Base-by-base conservation (phyloP, 2,329 filamentous ascomycete species). In the Colletotrichum lini region DNA sequence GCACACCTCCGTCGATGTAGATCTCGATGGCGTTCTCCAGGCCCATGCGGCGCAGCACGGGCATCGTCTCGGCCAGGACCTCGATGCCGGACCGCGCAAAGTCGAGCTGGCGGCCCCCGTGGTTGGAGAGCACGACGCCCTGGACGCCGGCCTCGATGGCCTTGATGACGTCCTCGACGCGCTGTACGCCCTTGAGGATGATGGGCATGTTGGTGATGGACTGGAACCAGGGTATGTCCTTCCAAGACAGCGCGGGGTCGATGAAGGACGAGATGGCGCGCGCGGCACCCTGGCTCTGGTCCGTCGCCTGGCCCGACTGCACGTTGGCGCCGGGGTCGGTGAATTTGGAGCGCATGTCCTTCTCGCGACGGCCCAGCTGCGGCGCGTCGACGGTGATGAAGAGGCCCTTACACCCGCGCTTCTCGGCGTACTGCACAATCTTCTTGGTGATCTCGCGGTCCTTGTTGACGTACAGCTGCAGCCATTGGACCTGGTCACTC, bases 351-450 rank as follows among this genome's bases (percentile, higher is more conserved):
- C 96, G 93, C 96, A 98, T 98, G 81, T 98, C 96, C 85, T 98
- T 99, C 82, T 99, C 96, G 75, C 96, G 89, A 49, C 96, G 91
- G 52, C 96, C 96, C 26, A 99, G 91, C 82, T 98, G 96, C 7
- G 96, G 96, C 63, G 96, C 96, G 81, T 99, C 96, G 65, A 99
- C 96, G 2, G 96, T 99, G 84, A 99, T 98, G 87, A 99, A 99
- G 21, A 99, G 90, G 12, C 93, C 96, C 83, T 94, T 96, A 87
- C 96, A 98, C 38, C 96, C 96, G 67, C 96, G 92, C 78, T 86
- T 86, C 84, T 99, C 96, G 72, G 96, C 96, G 82, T 98, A 94
- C 83, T 96, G 82, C 59, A 99, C 93, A 76, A 99, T 98, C 74
- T 90, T 90, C 82, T 93, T 91, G 10, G 96, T 99, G 81, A 99